phyloP scores from a whole-genome alignment of 495 filamentous ascomycete genomes.

The Hyphodiscus hymeniophilus region DNA sequence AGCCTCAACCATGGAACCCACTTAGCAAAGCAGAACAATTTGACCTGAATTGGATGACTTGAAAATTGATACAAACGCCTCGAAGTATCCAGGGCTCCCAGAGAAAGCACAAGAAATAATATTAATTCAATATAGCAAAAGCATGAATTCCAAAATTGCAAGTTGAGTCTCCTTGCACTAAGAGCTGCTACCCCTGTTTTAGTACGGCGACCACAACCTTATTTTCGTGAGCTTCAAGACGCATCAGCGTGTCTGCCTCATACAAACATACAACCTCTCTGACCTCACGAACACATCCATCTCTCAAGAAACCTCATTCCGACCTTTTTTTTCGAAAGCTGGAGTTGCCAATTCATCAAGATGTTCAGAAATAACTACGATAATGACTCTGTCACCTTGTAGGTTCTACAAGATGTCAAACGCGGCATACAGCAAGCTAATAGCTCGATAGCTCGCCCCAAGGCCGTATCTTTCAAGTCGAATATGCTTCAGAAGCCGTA shows the following conservation, averaged over 20 bases:
- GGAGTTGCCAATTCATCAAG: conserved; percentile 26
- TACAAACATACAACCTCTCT: neutral
- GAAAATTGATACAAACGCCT: too few relatives aligned
- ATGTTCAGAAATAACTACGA: conserved; percentile 99
- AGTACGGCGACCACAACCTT: conserved; percentile 13
- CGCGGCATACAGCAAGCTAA: conserved; percentile 10
- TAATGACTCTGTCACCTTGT: conserved; percentile 99
- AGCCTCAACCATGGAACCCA: too few relatives aligned
- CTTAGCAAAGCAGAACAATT: too few relatives aligned
- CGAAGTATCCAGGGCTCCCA: too few relatives aligned
- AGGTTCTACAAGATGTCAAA: conserved; percentile 27
- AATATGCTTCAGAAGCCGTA: conserved; percentile 97
- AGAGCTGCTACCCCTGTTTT: neutral
- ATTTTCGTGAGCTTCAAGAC: conserved; percentile 16
- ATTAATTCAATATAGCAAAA: too few relatives aligned
- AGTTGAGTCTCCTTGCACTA: neutral
- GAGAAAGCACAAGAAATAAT: too few relatives aligned
- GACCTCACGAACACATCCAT: neutral
- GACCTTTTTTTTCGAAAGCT: conserved; percentile 5
- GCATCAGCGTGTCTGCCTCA: conserved; percentile 24
- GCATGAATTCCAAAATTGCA: too few relatives aligned
- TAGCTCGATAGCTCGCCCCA: conserved; percentile 72
- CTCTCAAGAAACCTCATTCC: conserved; percentile 3
- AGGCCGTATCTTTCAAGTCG: conserved; percentile 98
- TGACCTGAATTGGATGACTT: too few relatives aligned